These are phyloP conservation scores for Garcia nutans DNA, from an alignment of 345 rosid genomes.

Conservation along the genomic window DNA sequence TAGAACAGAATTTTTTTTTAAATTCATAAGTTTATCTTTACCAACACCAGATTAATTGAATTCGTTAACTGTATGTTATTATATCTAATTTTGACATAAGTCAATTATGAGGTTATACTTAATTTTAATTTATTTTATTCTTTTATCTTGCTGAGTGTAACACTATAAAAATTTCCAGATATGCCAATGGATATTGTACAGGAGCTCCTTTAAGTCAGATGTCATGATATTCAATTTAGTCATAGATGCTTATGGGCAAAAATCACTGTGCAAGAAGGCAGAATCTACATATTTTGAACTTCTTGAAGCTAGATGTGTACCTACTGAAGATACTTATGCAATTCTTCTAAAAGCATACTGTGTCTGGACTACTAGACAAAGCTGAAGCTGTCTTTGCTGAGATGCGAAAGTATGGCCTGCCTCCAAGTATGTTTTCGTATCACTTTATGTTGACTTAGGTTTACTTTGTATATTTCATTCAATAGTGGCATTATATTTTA, in stretches of 20 bases:
- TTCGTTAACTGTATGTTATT: background rate
- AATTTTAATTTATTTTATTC: background rate
- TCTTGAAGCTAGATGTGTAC: conserved; percentile 69
- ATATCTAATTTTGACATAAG: background rate
- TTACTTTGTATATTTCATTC: background rate
- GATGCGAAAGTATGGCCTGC: conserved; percentile 68
- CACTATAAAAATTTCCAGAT: conserved; percentile 44
- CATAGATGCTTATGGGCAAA: conserved; percentile 83
- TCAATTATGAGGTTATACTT: background rate
- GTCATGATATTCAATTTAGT: conserved; percentile 85
- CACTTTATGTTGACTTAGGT: background rate
- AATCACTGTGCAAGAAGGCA: conserved; percentile 59
- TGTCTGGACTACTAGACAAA: conserved; percentile 51
- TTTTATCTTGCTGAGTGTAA: conserved; percentile 6
- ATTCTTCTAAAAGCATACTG: conserved; percentile 82
- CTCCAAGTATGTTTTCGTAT: conserved; percentile 58
- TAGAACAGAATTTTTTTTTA: background rate
- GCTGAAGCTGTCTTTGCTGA: conserved; percentile 75
- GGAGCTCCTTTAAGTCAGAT: conserved; percentile 81
- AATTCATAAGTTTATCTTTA: background rate
- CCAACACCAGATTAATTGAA: background rate
- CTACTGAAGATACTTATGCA: conserved; percentile 88
- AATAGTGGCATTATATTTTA: background rate
- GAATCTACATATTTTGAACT: conserved; percentile 70
- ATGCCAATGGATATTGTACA: conserved; percentile 76